Conservation (phyloP, 331 rosid species). For the Phaseolus coccineus region DNA sequence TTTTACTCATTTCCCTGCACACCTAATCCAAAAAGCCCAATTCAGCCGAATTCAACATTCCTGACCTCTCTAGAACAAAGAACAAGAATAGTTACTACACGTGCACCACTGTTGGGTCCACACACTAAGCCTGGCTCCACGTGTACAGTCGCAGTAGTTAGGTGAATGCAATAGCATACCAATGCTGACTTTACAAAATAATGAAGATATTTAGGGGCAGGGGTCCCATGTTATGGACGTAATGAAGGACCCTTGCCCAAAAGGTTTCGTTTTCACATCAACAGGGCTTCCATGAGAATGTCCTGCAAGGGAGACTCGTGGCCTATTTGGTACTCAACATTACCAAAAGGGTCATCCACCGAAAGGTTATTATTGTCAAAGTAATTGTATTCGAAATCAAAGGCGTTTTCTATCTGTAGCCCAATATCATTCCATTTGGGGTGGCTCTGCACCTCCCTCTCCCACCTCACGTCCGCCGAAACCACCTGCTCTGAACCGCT, state of each 20-base stretch:
- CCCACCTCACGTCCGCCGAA: conserved; percentile 74
- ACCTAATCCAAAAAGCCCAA: conserved; percentile 29
- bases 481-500: conserved; percentile 90
- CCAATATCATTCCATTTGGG: conserved; percentile 45
- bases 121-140: background rate
- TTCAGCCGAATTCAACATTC: conserved; percentile 25
- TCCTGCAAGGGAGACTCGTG: conserved; percentile 73
- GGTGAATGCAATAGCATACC: conserved; percentile 5
- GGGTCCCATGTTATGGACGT: background rate
- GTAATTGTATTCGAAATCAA: conserved; percentile 65
- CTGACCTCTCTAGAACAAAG: background rate
- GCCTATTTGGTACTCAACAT: conserved; percentile 58
- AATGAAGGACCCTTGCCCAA: background rate
- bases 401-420: conserved; percentile 33
- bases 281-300: conserved; percentile 60
- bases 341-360: conserved; percentile 65
- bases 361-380: conserved; percentile 50
- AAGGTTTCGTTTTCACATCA: conserved; percentile 35
- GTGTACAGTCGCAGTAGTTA: background rate
- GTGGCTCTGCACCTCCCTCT: conserved; percentile 74
- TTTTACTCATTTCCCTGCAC: background rate
- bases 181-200: conserved; percentile 35
- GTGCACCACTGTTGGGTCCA: background rate
- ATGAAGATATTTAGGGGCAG: conserved; percentile 7
- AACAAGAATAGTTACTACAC: conserved; percentile 31